These are phyloP conservation scores for Colletotrichum tamarilloi DNA, from an alignment of 2,329 filamentous ascomycete species.

Conservation along the genomic window DNA sequence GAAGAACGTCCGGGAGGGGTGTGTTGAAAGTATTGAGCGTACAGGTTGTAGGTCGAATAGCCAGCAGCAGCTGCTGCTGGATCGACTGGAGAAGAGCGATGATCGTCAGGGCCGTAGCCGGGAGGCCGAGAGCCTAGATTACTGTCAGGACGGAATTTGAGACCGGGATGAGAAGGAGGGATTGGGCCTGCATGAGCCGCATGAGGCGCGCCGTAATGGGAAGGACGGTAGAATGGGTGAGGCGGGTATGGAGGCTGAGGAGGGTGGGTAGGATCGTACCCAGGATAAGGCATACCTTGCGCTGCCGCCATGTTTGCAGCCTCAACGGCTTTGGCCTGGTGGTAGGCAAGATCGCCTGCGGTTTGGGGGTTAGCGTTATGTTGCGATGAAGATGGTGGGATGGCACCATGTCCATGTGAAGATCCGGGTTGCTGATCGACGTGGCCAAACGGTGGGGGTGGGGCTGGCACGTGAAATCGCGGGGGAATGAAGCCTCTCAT, in stretches of 20 bases:
- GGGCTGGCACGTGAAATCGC: background rate
- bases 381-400: background rate
- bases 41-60: background rate
- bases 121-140: background rate
- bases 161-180: constrained; percentile 10
- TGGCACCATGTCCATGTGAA: constrained; percentile 5
- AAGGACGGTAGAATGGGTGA: background rate
- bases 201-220: background rate
- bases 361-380: background rate
- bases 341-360: constrained; percentile 16
- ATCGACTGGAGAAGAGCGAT: background rate
- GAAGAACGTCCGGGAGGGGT: background rate
- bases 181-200: background rate
- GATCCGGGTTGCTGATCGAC: background rate
- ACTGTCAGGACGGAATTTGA: background rate
- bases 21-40: too few relatives aligned
- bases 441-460: background rate
- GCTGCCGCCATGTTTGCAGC: constrained; percentile 15
- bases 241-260: background rate
- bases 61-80: background rate
- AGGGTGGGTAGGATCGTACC: background rate
- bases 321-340: constrained; percentile 19
- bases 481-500: background rate
- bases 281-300: constrained; percentile 13
- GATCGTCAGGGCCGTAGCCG: background rate